Conservation (phyloP, 2,329 filamentous ascomycete genomes). For the Claviceps sp. region DNA sequence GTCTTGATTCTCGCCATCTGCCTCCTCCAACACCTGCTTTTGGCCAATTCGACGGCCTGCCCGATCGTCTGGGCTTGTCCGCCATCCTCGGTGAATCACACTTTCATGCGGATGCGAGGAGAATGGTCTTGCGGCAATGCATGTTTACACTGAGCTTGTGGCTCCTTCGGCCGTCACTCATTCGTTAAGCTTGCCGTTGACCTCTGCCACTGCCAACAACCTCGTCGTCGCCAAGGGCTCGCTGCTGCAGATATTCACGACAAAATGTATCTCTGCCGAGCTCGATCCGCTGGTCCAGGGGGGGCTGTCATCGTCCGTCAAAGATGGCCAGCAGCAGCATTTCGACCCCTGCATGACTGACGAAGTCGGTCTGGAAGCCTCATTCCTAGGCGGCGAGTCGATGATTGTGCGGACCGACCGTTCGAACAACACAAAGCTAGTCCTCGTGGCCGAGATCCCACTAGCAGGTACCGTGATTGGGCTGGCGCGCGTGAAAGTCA, state of each 20-base stretch:
- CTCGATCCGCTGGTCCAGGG: conserved; percentile 33
- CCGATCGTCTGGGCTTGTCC: neutral
- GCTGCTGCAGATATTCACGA: conserved; percentile 78
- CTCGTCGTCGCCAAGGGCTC: conserved; percentile 87
- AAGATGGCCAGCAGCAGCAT: conserved; percentile 26
- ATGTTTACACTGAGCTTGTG: conserved; percentile 93
- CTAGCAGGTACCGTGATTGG: conserved; percentile 77
- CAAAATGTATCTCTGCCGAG: conserved; percentile 53
- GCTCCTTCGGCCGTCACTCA: conserved; percentile 91
- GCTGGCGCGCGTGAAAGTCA: conserved; percentile 62
- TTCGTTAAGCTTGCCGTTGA: conserved; percentile 66
- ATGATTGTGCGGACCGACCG: conserved; percentile 49
- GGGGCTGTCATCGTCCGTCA: conserved; percentile 18
- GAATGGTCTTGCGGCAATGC: conserved; percentile 48
- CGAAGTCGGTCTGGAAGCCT: conserved; percentile 51
- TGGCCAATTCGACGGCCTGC: neutral
- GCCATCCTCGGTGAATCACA: neutral
- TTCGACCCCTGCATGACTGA: conserved; percentile 43
- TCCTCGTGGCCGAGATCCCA: conserved; percentile 72
- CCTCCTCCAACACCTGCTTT: neutral
- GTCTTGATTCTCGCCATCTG: neutral
- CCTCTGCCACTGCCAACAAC: conserved; percentile 63
- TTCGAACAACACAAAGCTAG: conserved; percentile 59
- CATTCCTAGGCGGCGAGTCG: conserved; percentile 51
- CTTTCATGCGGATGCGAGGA: conserved; percentile 10